Base-by-base conservation (phyloP, 148 eudicot species). In the Drosera capensis region DNA sequence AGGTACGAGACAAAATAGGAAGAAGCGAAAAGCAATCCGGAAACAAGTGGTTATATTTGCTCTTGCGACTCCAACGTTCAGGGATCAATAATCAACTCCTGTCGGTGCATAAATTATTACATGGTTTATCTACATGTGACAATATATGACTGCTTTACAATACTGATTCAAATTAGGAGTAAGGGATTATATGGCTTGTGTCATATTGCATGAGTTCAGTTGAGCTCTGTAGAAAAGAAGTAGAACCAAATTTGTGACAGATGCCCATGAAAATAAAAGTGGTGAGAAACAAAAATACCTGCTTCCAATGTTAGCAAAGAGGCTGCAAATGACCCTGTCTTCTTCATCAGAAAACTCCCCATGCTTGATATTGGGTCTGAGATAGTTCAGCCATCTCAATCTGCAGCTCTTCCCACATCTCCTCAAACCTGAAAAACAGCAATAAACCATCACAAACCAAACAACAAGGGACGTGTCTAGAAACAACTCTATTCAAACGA, bases 371-470 rank as follows among this genome's bases (percentile, higher is more conserved):
- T 82, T 75, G 28, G 94, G 94, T 40, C 94, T 70, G 20, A 82
- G 67, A 45, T 78, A 82, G 60, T 82, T 82, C 16, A 82, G 66
- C 94, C 94, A 82, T 58, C 94, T 78, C 46, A 82, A 64, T 52
- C 94, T 74, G 52, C 93, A 82, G 57, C 93, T 82, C 48, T 82
- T 82, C 2, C 93, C 93, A 60, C 93, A 82, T 54, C 94, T 78
- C 59, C 47, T 78, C 3, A 82, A 59, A 26, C 82, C 94, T 82
- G 53, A 12, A 22, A 23, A 25, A 23, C 1, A 31, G 11, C 31
- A 38, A 16, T 12, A 17, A 51, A 30, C n/a, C 11, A 40, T 9
- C 5, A 14, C 8, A 40, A 5, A 7, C 7, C 43, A 16, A 15
- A 15, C 7, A 40, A 40, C 11, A 40, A 9, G 15, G 18, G 15